phyloP scores from a whole-genome alignment of 345 rosid species.

The Brassica cretica region DNA sequence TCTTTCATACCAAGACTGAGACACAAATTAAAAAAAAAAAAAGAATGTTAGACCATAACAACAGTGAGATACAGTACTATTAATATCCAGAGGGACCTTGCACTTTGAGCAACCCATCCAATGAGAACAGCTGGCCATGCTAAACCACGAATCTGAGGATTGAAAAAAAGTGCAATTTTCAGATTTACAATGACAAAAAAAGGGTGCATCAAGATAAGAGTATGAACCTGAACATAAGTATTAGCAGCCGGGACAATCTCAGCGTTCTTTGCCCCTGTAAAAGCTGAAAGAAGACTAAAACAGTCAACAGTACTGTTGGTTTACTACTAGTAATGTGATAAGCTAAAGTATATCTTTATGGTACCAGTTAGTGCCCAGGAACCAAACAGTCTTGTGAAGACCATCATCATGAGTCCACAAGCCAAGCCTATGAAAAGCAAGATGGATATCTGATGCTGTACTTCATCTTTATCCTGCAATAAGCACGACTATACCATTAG shows the following conservation, averaged over 20 bases:
- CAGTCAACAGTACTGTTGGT: conserved; percentile 20
- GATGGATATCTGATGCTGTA: conserved; percentile 89
- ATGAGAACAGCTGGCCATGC: conserved; percentile 94
- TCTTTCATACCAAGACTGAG: conserved; percentile 97
- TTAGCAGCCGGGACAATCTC: conserved; percentile 82
- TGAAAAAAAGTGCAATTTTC: not conserved
- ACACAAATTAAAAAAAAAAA: not conserved
- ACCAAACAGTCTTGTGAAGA: conserved; percentile 69
- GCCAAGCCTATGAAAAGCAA: conserved; percentile 71
- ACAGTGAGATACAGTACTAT: conserved; percentile 4
- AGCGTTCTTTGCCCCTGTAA: conserved; percentile 68
- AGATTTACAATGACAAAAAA: not conserved
- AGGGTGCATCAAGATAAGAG: conserved; percentile 15
- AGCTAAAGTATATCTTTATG: conserved; percentile 1
- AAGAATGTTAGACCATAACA: conserved; percentile 8
- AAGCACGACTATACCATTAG: conserved; percentile 16
- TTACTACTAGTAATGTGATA: not conserved
- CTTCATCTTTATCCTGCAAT: conserved; percentile 76
- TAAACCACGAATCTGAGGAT: conserved; percentile 71
- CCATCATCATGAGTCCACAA: conserved; percentile 72
- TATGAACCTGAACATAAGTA: conserved; percentile 76
- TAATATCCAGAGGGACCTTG: conserved; percentile 56
- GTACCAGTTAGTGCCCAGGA: conserved; percentile 79
- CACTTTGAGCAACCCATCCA: conserved; percentile 96
- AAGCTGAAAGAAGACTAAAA: conserved; percentile 53